These are phyloP conservation scores for Aureobasidium mangrovei DNA, from an alignment of 2,329 filamentous ascomycete species.

Conservation along the genomic window DNA sequence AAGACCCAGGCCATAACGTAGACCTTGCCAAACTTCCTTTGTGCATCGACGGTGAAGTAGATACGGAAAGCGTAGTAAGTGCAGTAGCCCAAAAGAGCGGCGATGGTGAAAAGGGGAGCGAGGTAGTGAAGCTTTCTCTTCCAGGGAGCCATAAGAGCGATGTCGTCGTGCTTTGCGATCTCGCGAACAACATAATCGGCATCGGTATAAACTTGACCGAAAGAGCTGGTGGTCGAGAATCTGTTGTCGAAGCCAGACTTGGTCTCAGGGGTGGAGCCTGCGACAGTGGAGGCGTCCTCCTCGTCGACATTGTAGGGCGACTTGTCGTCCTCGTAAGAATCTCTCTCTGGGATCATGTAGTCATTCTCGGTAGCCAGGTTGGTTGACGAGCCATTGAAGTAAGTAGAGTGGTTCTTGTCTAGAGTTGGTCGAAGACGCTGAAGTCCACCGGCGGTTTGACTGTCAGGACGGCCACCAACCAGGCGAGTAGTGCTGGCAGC, in stretches of 20 bases:
- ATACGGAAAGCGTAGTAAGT: conserved; percentile 15
- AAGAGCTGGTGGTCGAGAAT: conserved; percentile 13
- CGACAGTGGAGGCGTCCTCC: conserved; percentile 8
- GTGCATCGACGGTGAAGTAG: conserved; percentile 12
- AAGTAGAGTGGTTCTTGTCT: conserved; percentile 13
- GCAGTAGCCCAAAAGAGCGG: conserved; percentile 10
- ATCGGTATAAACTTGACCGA: conserved; percentile 6
- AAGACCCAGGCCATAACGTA: conserved; percentile 13
- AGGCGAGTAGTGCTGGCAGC: conserved; percentile 13
- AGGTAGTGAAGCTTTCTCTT: conserved; percentile 14
- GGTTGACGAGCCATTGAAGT: conserved; percentile 12
- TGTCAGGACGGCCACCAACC: conserved; percentile 7
- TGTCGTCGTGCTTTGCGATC: conserved; percentile 14
- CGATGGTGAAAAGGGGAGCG: conserved; percentile 12
- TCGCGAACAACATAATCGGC: conserved; percentile 12
- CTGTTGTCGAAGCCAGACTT: conserved; percentile 11
- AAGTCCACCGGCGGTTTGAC: conserved; percentile 1
- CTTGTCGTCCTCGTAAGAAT: conserved; percentile 10
- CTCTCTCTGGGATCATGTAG: conserved; percentile 13
- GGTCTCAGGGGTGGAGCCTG: conserved; percentile 10
- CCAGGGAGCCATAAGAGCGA: conserved; percentile 10
- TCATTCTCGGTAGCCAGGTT: conserved; percentile 12
- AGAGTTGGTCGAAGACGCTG: conserved; percentile 13
- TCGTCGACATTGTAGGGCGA: conserved; percentile 3
- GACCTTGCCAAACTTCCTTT: conserved; percentile 1